These are phyloP conservation scores for Incumbomyces lentus DNA, from an alignment of 2,329 filamentous ascomycete species.

Conservation along the genomic window DNA sequence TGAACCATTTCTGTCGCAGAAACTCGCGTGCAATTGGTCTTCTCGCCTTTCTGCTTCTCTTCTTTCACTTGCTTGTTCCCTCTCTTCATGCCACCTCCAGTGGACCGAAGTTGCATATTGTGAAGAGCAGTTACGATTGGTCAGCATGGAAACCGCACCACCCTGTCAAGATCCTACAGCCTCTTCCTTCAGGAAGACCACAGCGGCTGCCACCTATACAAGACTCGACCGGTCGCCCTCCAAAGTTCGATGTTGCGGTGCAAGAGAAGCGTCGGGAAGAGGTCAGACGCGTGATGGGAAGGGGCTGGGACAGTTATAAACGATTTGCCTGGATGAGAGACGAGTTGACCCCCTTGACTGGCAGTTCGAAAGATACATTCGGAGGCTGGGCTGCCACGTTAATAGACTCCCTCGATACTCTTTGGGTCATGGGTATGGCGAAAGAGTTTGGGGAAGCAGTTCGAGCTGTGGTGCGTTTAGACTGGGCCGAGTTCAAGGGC, in stretches of 20 bases:
- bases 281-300: constrained; percentile 40
- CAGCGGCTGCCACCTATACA: not conserved
- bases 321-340: constrained; percentile 53
- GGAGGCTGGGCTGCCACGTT: constrained; percentile 58
- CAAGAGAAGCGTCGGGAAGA: not conserved
- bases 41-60: too few species aligned
- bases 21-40: too few species aligned
- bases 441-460: constrained; percentile 56
- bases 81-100: too few species aligned
- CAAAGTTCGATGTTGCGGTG: not conserved
- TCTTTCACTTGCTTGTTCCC: too few species aligned
- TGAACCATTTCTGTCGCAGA: too few species aligned
- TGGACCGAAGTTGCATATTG: not conserved
- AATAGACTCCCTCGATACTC: constrained; percentile 56
- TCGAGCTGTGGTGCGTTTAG: constrained; percentile 44
- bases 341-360: constrained; percentile 50
- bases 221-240: not conserved
- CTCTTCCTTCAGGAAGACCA: not conserved
- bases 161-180: not conserved
- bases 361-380: constrained; percentile 44
- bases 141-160: not conserved
- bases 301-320: constrained; percentile 52
- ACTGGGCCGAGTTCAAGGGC: constrained; percentile 36
- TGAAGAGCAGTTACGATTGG: constrained; percentile 3
- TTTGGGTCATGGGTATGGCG: constrained; percentile 61